Percentiles rank a stretch among this genome's conserved stretches.
Conservation (phyloP, 164 flowering plant species). For the Liquidambar formosana region DNA sequence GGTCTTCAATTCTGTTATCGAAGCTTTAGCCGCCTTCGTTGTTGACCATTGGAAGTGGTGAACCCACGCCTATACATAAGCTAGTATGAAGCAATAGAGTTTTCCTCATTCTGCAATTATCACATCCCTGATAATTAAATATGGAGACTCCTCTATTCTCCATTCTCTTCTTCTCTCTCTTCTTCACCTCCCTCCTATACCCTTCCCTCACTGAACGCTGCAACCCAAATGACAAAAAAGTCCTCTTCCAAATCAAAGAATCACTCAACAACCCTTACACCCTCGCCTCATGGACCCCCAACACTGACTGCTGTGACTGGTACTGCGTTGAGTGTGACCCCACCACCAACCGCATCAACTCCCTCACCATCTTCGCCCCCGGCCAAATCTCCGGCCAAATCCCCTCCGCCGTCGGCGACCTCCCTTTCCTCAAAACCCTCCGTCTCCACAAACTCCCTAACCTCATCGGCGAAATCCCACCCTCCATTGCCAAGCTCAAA, state of each 20-base stretch:
- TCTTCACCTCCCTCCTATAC: no score
- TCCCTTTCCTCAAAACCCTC: constrained; percentile 57
- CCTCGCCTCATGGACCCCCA: constrained; percentile 58
- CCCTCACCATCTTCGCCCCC: constrained; percentile 45
- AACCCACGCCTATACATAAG: no score
- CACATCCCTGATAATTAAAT: no score
- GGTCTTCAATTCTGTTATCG: no score
- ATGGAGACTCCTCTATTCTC: constrained; percentile 9
- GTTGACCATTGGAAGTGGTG: no score
- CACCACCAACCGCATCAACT: no score
- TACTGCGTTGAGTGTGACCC: constrained; percentile 40
- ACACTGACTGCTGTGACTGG: constrained; percentile 71
- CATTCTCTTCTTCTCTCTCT: constrained; percentile 6
- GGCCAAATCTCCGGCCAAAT: constrained; percentile 51
- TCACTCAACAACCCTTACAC: constrained; percentile 60
- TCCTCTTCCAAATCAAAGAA: constrained; percentile 62
- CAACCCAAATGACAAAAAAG: no score
- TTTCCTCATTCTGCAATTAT: no score
- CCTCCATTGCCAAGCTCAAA: constrained; percentile 55
- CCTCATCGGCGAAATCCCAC: constrained; percentile 62
- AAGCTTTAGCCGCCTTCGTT: no score
- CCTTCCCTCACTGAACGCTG: constrained; percentile 21
- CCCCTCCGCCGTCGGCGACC: constrained; percentile 57
- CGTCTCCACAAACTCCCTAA: constrained; percentile 45
- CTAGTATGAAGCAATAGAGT: no score